Conservation (phyloP, 805 yeast species). For the Nakazawaea ishiwadae region DNA sequence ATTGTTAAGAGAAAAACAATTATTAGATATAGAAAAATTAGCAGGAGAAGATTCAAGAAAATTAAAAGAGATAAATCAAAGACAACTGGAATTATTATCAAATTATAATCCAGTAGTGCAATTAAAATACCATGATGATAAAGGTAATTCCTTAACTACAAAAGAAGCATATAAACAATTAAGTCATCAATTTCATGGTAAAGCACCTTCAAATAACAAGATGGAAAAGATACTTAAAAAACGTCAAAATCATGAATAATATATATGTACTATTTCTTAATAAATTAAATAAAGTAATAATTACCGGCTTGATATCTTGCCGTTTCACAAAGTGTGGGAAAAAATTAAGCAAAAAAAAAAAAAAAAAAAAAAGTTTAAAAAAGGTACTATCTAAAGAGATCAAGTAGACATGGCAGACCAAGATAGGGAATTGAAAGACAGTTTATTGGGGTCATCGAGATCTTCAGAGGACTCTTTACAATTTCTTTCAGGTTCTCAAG, state of each 20-base stretch:
- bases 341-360: no score
- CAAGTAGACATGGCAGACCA: background rate
- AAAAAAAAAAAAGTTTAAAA: no score
- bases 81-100: constrained; percentile 18
- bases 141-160: constrained; percentile 52
- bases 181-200: constrained; percentile 77
- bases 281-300: no score
- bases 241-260: background rate
- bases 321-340: no score
- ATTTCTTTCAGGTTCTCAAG: background rate
- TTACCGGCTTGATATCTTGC: no score
- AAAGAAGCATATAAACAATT: constrained; percentile 75
- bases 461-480: background rate
- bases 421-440: background rate
- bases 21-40: constrained; percentile 11
- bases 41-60: constrained; percentile 2
- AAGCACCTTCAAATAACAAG: constrained; percentile 14
- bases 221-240: constrained; percentile 1
- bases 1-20: constrained; percentile 14
- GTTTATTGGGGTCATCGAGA: background rate
- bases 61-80: constrained; percentile 1
- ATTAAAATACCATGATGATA: constrained; percentile 58
- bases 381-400: no score
- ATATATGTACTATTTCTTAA: no score
- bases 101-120: constrained; percentile 44